Conservation (phyloP, 1,284 basidiomycete species). For the Moesziomyces antarcticus region DNA sequence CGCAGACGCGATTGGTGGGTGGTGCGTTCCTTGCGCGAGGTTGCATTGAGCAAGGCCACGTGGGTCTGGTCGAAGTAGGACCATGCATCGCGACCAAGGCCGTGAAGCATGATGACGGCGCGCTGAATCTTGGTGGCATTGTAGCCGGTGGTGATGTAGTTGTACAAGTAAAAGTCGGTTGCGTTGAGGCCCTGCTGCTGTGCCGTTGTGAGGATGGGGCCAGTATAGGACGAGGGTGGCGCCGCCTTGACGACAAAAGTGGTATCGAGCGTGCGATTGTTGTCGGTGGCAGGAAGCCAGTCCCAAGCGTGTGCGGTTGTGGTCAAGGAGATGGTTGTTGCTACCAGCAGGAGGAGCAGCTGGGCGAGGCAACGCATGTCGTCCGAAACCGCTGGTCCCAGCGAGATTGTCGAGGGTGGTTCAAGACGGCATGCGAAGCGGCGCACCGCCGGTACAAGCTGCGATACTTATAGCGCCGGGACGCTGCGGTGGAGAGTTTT, state of each 20-base stretch:
- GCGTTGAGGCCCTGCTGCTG: conserved; percentile 20
- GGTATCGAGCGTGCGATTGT: conserved; percentile 42
- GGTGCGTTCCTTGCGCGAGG: conserved; percentile 22
- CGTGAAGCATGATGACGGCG: conserved; percentile 51
- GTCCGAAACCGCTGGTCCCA: too few relatives aligned
- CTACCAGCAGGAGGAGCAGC: conserved; percentile 5
- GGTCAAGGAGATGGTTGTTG: conserved; percentile 8
- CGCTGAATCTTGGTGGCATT: conserved; percentile 36
- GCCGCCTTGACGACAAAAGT: conserved; percentile 32
- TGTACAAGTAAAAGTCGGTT: conserved; percentile 40
- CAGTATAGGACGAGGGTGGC: conserved; percentile 15
- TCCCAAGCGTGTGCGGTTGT: conserved; percentile 26
- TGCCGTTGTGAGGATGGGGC: conserved; percentile 2
- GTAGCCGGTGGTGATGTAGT: conserved; percentile 44
- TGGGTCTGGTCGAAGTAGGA: conserved; percentile 47
- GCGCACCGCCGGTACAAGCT: too few relatives aligned
- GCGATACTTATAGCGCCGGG: too few relatives aligned
- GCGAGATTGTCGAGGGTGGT: too few relatives aligned
- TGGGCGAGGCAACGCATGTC: not conserved
- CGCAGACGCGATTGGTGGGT: conserved; percentile 22
- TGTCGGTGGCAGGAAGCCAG: conserved; percentile 42
- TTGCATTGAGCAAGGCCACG: conserved; percentile 46
- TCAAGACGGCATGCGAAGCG: too few relatives aligned
- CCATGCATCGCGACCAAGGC: conserved; percentile 54
- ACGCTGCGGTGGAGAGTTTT: too few relatives aligned